A percentile compares a stretch with the other conserved stretches of the same genome.
phyloP scores from a whole-genome alignment of 192 early-diverging fungal genomes.

The Entrophospora sp. region DNA sequence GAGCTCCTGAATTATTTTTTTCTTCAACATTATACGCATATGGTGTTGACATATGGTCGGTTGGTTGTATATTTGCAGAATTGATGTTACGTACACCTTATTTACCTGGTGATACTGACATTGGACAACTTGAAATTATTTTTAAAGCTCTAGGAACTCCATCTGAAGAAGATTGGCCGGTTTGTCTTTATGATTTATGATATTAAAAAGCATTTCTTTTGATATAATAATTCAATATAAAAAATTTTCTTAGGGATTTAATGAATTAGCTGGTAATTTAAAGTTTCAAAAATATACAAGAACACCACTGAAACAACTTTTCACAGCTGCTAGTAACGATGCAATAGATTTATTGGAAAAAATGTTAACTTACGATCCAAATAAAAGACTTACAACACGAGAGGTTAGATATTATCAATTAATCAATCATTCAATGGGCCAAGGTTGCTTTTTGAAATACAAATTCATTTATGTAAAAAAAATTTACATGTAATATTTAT shows the following conservation, averaged over 20 bases:
- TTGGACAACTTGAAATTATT: slow-evolving; percentile 68
- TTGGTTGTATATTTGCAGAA: slow-evolving; percentile 98
- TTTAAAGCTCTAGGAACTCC: slow-evolving; percentile 78
- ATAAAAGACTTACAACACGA: slow-evolving; percentile 65
- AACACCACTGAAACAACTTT: slow-evolving; percentile 60
- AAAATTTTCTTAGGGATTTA: slow-evolving; percentile 44
- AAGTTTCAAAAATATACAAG: slow-evolving; percentile 66
- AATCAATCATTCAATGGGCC: no score
- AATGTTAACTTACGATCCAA: slow-evolving; percentile 83
- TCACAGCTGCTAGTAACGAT: slow-evolving; percentile 78
- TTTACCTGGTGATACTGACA: slow-evolving; percentile 72
- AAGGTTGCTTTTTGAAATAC: neutral
- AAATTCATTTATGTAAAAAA: neutral
- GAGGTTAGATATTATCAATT: slow-evolving; percentile 60
- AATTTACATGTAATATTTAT: neutral
- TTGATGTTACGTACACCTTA: slow-evolving; percentile 87
- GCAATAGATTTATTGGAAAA: slow-evolving; percentile 78
- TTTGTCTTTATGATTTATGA: slow-evolving; percentile 17
- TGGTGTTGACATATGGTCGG: slow-evolving; percentile 92
- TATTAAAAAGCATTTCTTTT: neutral
- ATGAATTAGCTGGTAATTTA: slow-evolving; percentile 59
- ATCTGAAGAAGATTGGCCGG: slow-evolving; percentile 73
- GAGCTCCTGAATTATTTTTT: slow-evolving; percentile 89
- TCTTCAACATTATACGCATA: slow-evolving; percentile 82
- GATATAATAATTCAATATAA: neutral